These are phyloP conservation scores for Setaria viridis DNA, from an alignment of 202 grass and related monocot species.

Conservation along the genomic window DNA sequence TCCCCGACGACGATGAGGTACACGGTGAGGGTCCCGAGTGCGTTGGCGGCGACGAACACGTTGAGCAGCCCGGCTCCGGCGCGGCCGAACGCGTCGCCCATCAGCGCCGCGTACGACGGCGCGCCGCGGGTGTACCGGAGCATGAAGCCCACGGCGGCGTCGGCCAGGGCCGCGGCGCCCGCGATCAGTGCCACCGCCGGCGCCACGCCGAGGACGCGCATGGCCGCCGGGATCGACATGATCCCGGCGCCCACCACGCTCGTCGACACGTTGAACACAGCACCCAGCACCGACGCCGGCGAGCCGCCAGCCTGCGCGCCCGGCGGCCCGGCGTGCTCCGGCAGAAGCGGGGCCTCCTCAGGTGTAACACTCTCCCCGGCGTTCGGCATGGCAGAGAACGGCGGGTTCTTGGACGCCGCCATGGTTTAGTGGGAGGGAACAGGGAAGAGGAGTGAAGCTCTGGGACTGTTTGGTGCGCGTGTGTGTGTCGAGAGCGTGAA, in stretches of 20 bases:
- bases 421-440: conserved; percentile 4
- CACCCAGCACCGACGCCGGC: conserved; percentile 57
- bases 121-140: conserved; percentile 51
- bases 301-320: not conserved
- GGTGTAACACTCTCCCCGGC: not conserved
- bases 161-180: conserved; percentile 49
- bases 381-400: not conserved
- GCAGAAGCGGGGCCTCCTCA: conserved; percentile 3
- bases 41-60: conserved; percentile 49
- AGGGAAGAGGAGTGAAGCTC: not conserved
- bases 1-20: conserved; percentile 84
- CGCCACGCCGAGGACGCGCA: conserved; percentile 75
- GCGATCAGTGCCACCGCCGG: conserved; percentile 61
- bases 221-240: conserved; percentile 93
- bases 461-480: not conserved
- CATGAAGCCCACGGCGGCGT: conserved; percentile 69
- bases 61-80: conserved; percentile 51
- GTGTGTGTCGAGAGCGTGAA: conserved; percentile 20
- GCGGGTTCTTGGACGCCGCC: conserved; percentile 29
- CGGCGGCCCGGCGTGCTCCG: not conserved
- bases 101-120: conserved; percentile 53
- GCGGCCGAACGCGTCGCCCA: conserved; percentile 60
- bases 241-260: conserved; percentile 85
- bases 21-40: conserved; percentile 64
- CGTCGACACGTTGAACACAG: conserved; percentile 89